These are phyloP conservation scores for Eucalyptus coolabah DNA, from an alignment of 345 rosid genomes.

Conservation along the genomic window DNA sequence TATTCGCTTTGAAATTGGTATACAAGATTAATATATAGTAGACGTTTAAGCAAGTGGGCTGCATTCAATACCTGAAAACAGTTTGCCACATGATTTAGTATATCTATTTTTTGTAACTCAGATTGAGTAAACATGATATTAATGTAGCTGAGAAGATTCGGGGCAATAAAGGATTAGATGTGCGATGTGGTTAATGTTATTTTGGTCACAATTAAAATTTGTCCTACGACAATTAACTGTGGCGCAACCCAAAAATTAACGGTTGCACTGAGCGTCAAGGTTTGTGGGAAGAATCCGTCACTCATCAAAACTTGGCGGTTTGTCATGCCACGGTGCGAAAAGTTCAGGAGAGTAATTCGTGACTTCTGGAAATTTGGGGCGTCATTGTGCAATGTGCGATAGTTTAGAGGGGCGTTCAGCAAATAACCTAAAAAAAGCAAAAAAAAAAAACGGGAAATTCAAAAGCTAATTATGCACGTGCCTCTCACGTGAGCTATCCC, in stretches of 20 bases:
- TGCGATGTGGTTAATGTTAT: background rate
- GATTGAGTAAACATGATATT: background rate
- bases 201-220: background rate
- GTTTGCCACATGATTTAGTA: background rate
- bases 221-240: background rate
- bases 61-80: background rate
- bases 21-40: too few relatives aligned
- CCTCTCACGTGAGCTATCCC: background rate
- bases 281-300: background rate
- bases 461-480: background rate
- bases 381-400: background rate
- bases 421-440: background rate
- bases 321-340: background rate
- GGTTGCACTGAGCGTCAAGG: background rate
- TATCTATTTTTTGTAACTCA: background rate
- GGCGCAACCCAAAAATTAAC: background rate
- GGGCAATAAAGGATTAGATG: background rate
- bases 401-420: background rate
- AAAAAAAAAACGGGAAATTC: background rate
- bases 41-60: accelerated
- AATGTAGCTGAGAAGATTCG: background rate
- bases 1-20: too few relatives aligned
- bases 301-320: background rate
- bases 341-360: background rate
- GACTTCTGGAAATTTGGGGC: background rate